phyloP scores from a whole-genome alignment of 2,329 filamentous ascomycete species.

The Volutella citrinella region DNA sequence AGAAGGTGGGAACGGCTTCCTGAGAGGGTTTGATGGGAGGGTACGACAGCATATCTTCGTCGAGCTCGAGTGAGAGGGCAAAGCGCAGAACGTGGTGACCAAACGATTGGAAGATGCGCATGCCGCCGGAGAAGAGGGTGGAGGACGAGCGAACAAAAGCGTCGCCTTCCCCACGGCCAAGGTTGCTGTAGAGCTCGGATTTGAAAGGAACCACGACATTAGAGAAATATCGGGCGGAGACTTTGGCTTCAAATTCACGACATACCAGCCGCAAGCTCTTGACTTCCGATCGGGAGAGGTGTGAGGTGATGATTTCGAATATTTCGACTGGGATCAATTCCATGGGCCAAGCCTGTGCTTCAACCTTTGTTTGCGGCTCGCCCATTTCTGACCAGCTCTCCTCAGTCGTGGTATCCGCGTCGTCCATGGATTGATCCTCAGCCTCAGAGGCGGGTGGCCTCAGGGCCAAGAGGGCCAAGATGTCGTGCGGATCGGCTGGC shows the following conservation, averaged over 20 bases:
- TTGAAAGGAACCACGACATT: constrained; percentile 66
- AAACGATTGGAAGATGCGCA: constrained; percentile 60
- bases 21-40: constrained; percentile 57
- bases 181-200: constrained; percentile 55
- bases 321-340: constrained; percentile 56
- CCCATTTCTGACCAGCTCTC: too few species aligned
- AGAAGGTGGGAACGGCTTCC: constrained; percentile 54
- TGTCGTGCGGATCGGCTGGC: too few species aligned
- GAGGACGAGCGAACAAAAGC: constrained; percentile 21
- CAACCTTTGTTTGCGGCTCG: too few species aligned
- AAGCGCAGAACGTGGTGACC: constrained; percentile 59
- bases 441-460: too few species aligned
- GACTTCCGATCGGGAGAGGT: constrained; percentile 57
- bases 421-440: too few species aligned
- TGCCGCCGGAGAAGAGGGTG: constrained; percentile 43
- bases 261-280: constrained; percentile 60
- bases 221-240: constrained; percentile 57
- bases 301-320: constrained; percentile 53
- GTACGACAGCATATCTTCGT: constrained; percentile 45
- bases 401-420: too few species aligned
- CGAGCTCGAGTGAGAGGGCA: constrained; percentile 67
- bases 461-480: too few species aligned
- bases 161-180: constrained; percentile 20
- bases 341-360: constrained; percentile 33
- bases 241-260: constrained; percentile 53